Conservation (phyloP, 164 flowering plant genomes). For the Pachysandra terminalis region DNA sequence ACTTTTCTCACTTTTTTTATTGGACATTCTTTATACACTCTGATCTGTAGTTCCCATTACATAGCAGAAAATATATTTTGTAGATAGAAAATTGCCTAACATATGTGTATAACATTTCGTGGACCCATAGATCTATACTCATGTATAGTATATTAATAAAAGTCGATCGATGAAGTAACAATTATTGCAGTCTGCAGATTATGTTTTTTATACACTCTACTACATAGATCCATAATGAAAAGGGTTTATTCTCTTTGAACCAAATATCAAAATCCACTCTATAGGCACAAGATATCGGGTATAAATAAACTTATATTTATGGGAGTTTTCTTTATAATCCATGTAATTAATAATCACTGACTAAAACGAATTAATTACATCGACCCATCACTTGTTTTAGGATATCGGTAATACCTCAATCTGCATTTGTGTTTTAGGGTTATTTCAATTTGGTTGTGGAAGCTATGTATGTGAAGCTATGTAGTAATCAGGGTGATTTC, state of each 20-base stretch:
- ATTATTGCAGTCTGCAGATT: background rate
- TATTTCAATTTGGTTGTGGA: no score
- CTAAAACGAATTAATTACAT: no score
- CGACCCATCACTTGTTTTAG: no score
- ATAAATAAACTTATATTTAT: no score
- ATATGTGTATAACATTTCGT: background rate
- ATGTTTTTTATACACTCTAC: background rate
- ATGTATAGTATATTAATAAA: no score
- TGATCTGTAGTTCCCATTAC: background rate
- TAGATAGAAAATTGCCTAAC: background rate
- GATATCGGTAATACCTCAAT: no score
- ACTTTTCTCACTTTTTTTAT: background rate
- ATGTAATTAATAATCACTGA: no score
- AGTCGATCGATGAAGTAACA: background rate
- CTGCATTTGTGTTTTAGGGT: no score
- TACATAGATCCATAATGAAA: background rate
- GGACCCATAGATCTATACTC: background rate
- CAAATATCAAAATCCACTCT: background rate
- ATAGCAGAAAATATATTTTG: background rate
- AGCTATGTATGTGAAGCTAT: no score
- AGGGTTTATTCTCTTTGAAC: background rate
- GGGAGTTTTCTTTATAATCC: no score
- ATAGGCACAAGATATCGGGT: background rate
- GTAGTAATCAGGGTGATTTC: background rate
- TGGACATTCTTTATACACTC: background rate